Conservation (phyloP, 805 yeast species). For the Pichia cephalocereana region DNA sequence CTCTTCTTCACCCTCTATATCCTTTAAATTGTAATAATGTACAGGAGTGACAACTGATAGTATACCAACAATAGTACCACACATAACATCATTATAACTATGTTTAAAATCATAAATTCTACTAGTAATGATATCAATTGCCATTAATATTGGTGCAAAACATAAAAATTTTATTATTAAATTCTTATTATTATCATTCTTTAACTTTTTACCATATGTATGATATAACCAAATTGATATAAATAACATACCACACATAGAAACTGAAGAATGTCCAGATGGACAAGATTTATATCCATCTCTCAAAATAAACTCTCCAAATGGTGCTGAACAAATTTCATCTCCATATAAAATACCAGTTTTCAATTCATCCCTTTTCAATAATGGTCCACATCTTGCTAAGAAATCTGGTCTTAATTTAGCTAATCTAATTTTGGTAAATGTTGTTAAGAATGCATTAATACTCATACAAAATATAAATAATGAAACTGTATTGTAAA, state of each 20-base stretch:
- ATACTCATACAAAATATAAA: conserved; percentile 33
- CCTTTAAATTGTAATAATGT: neutral
- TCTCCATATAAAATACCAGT: conserved; percentile 20
- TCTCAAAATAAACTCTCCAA: conserved; percentile 22
- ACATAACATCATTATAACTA: conserved; percentile 70
- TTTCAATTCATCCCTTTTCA: conserved; percentile 24
- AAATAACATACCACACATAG: conserved; percentile 60
- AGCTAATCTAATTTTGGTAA: conserved; percentile 71
- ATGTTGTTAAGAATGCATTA: conserved; percentile 55
- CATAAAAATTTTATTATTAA: conserved; percentile 9
- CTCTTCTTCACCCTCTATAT: conserved; percentile 4
- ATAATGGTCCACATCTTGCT: conserved; percentile 51
- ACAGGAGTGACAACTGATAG: neutral
- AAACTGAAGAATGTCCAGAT: conserved; percentile 65
- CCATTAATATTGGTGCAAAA: conserved; percentile 31
- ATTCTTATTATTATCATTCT: neutral
- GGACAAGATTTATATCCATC: conserved; percentile 80
- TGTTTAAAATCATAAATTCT: conserved; percentile 89
- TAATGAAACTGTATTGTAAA: conserved; percentile 29
- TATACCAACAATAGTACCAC: conserved; percentile 41
- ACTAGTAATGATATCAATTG: conserved; percentile 26
- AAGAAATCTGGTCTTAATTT: conserved; percentile 86
- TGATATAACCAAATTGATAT: conserved; percentile 36
- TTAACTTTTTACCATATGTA: conserved; percentile 2
- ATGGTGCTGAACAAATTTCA: conserved; percentile 27